Base-by-base conservation (phyloP, 176 grass and related monocot genomes). In the Lolium perenne region DNA sequence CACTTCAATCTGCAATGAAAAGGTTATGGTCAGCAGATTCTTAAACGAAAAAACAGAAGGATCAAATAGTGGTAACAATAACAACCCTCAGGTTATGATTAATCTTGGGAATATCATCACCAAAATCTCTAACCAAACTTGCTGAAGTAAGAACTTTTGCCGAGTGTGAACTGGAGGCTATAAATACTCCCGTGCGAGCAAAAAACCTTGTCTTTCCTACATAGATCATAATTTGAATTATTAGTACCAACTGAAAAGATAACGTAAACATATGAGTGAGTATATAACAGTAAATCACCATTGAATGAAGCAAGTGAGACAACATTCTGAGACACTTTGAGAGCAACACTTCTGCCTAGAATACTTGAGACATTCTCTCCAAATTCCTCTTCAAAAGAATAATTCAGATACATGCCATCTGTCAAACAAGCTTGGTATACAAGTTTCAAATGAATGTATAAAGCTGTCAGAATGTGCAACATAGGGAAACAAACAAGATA, bases 281-380 rank as follows among this genome's bases (percentile, higher is more conserved):
- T 11, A 67, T 67, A 38, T 16, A 67, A 1, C 63, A 38, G 63
- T 67, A 67, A 38, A 17, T 67, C 63, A 67, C 63, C 63, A 67
- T 67, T 67, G 14, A 67, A 66, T 66, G 62, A 66, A 66, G 62
- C 62, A 66, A 66, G 62, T 16, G 62, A 66, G 62, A 66, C 62
- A 67, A 67, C 29, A 67, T 13, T 17, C 6, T 67, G 63, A 38
- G 26, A 67, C 63, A 67, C 26, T 67, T 38, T 67, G 2, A 17
- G 38, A 67, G 63, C 63, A 67, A 67, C 63, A 16, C 6, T 67
- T 35, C 16, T 16, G 63, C 26, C 38, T 67, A 67, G 63, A 16
- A 67, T 38, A 16, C 63, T 67, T 1, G 6, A 67, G 26, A 67
- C 17, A 17, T 67, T 1, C 7, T 16, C 63, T 16, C 63, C 63